Base-by-base conservation (phyloP, 2,329 filamentous ascomycete genomes). In the Hortaea werneckii region DNA sequence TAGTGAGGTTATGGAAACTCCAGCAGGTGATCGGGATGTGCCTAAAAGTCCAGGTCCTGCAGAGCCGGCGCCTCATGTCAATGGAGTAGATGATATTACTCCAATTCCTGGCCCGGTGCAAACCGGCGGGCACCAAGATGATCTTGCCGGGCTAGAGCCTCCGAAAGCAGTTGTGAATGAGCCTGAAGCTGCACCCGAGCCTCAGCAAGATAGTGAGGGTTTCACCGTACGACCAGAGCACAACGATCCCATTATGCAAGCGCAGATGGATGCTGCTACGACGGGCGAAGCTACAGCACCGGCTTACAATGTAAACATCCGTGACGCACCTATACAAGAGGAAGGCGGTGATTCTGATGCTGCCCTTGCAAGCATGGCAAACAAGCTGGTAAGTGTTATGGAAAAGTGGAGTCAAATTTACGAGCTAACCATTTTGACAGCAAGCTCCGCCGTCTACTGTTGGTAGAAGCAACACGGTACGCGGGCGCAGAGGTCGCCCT, bases 401-500 rank as follows among this genome's bases (percentile, higher is more conserved):
- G 5, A 39, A 27, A 12, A 9, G n/a, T 12, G 32, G n/a, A 35
- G 9, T 35, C 32, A 10, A 35, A 35, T 35, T 10, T 10, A 12
- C 32, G 9, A 10, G 32, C 29, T 38, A 12, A 29, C 26, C 12
- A 13, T 39, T 13, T 8, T 13, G 74, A 58, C 73, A 79, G 66
- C 65, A 75, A 64, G 66, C 67, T 27, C 76, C 80, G 46, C 80
- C 87, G 13, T 77, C 52, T 27, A 54, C 52, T 29, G 46, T 48
- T 12, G 65, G 66, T 37, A 64, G 67, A 48, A 70, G 78, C 10
- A 83, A 85, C 40, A 95, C 88, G 10, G 72, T 94, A 11, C 79
- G 92, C 54, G 92, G 92, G 43, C 83, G 92, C 50, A 79, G 92
- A 61, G 42, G 42, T 63, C 87, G 94, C 51, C 80, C 90, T 48